Evolutionary conservation across 140 eudicot species (phyloP), one percentile per base, ranked within the genome.

Genomic region (Ambrosia hybrid): DNA sequence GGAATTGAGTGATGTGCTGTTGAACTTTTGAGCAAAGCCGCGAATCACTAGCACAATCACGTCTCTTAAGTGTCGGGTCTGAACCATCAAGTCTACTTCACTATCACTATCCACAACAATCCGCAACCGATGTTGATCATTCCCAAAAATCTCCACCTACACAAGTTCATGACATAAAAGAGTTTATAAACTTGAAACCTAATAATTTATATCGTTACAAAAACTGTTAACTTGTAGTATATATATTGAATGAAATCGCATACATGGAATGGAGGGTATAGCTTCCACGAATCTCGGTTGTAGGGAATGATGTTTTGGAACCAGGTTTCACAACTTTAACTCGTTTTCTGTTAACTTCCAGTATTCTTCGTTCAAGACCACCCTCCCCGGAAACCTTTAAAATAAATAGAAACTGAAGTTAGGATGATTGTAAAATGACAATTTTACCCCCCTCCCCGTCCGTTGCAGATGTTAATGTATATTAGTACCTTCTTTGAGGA

Each of bases 201-300:
- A 30, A 68, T 34, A 1, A 45, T 8, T 34, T n/a, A 34, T 16
- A 16, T n/a, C n/a, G 37, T 37, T 36, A 62, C 26, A 5, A 62
- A 62, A 60, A 30, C 0, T 30, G 34, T 30, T 30, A 1, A 30
- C 34, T 30, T 30, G 34, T 26, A 3, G 17, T 34, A 30, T 30
- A 30, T 30, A 37, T 16, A 37, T 36, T 13, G 30, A 71, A 13
- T 5, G 46, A 71, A 66, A 39, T 59, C 30, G 78, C 93, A 64
- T 88, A 94, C 99, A 85, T 94, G 99, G 84, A 94, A 94, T 9
- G 99, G 99, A 51, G 99, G 63, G 97, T 73, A 74, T 94, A 94
- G 73, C 67, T 84, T 74, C 99, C 99, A 57, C 99, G 97, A 77
- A 94, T 85, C 68, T 94, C 99, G 39, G 99, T 94, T 9, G 89